Evolutionary conservation across 345 rosid species (phyloP).

Genomic region (Noccaea bulbosa): DNA sequence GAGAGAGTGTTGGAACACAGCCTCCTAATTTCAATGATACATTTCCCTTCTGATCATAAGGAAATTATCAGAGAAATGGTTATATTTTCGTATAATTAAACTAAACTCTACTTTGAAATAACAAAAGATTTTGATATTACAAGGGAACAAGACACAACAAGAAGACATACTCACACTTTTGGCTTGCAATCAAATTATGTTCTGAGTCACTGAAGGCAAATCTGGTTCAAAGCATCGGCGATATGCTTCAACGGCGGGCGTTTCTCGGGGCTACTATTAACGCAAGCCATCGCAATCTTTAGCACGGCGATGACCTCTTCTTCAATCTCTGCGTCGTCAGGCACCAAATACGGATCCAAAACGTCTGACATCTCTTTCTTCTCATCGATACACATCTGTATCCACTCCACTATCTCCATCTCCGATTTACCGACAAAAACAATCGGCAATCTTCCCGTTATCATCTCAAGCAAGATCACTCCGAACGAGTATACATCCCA

Average conservation of each 20-base stretch:
- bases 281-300: conserved; percentile 82
- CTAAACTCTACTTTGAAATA: conserved; percentile 1
- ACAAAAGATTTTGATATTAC: conserved; percentile 13
- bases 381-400: conserved; percentile 88
- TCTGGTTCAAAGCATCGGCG: conserved; percentile 52
- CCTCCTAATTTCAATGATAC: conserved; percentile 30
- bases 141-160: conserved; percentile 11
- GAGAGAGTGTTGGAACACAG: conserved; percentile 27
- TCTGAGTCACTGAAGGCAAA: conserved; percentile 25
- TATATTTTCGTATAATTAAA: neutral
- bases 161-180: neutral
- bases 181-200: neutral
- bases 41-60: conserved; percentile 26
- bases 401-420: conserved; percentile 84
- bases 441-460: conserved; percentile 68
- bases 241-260: conserved; percentile 84
- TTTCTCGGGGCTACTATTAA: conserved; percentile 66
- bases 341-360: conserved; percentile 71
- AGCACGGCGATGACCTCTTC: conserved; percentile 83
- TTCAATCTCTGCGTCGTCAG: conserved; percentile 75
- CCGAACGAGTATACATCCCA: conserved; percentile 96
- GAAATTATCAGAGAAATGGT: neutral
- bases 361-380: conserved; percentile 78
- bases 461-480: conserved; percentile 87
- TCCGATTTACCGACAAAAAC: conserved; percentile 63